phyloP scores from a whole-genome alignment of 2,329 filamentous ascomycete species.

The Neocucurbitaria cava region DNA sequence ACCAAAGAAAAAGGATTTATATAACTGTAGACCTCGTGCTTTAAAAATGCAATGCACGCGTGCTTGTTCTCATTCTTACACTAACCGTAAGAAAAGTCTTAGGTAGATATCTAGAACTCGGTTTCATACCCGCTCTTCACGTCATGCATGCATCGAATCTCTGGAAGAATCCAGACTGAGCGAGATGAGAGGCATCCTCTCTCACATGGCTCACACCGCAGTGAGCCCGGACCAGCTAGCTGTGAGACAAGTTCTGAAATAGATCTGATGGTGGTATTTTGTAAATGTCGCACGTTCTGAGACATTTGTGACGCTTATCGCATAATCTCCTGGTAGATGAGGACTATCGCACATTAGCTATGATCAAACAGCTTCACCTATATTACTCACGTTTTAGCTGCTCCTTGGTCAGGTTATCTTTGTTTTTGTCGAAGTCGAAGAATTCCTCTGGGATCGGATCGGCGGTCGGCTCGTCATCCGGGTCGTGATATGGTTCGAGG shows the following conservation, averaged over 20 bases:
- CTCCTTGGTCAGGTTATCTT: conserved; percentile 98
- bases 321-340: conserved; percentile 99
- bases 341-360: conserved; percentile 54
- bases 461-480: conserved; percentile 96
- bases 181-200: conserved; percentile 14
- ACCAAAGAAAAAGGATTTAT: background rate
- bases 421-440: conserved; percentile 99
- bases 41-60: conserved; percentile 18
- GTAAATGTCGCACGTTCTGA: conserved; percentile 26
- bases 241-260: conserved; percentile 21
- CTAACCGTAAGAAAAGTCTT: conserved; percentile 13
- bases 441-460: conserved; percentile 98
- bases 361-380: background rate
- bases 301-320: conserved; percentile 55
- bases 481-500: conserved; percentile 97
- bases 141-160: conserved; percentile 11
- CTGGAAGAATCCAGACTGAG: conserved; percentile 19
- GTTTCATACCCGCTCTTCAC: conserved; percentile 1
- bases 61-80: conserved; percentile 15
- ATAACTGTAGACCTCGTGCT: background rate
- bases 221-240: conserved; percentile 37
- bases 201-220: conserved; percentile 16
- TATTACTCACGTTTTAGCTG: conserved; percentile 79
- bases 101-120: conserved; percentile 8
- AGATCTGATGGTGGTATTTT: conserved; percentile 29